Base-by-base conservation (phyloP, 352 stramenopile genomes). In the Pythium aquatile region DNA sequence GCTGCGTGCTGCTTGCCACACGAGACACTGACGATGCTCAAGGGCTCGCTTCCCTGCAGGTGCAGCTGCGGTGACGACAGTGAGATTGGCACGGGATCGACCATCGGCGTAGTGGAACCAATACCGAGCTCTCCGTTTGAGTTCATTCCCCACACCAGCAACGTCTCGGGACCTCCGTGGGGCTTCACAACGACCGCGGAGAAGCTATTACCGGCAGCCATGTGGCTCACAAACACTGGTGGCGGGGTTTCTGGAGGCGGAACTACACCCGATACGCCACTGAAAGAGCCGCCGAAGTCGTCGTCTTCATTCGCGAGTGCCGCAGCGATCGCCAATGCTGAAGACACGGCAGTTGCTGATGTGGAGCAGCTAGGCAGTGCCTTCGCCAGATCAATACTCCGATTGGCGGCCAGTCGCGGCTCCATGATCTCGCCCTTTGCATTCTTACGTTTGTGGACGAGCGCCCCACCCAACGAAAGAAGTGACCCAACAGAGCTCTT, bases 1-100 rank as follows among this genome's bases (percentile, higher is more conserved):
- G 79, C 82, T 0, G 70, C 75, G 65, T 93, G 85, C 55, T 91
- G 82, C 65, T 92, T 90, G 3, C 85, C 83, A 30, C 85, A 93
- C 11, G 78, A 83, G 11, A 92, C 61, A 13, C 75, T 72, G 10
- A 76, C 33, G 29, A 91, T 66, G 2, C 61, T 70, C n/a, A 88
- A 46, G 1, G 66, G 63, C 14, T 88, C 79, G 0, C 78, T 61
- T 3, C 73, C 17, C 13, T 51, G 44, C 17, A 30, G 60, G 1
- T 79, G 29, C 28, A 78, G 69, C 16, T 16, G 52, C 26, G 46
- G 35, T 59, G 82, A 69, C 4, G 76, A 53, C n/a, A 77, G 33
- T 7, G 69, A 69, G 8, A 91, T 57, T 1, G 69, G 66, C 30
- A 81, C 68, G 0, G 84, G 82, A 14, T 81, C 70, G 2, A 65